These are phyloP conservation scores for Elsinoe perseae DNA, from an alignment of 2,329 filamentous ascomycete species.

Conservation along the genomic window DNA sequence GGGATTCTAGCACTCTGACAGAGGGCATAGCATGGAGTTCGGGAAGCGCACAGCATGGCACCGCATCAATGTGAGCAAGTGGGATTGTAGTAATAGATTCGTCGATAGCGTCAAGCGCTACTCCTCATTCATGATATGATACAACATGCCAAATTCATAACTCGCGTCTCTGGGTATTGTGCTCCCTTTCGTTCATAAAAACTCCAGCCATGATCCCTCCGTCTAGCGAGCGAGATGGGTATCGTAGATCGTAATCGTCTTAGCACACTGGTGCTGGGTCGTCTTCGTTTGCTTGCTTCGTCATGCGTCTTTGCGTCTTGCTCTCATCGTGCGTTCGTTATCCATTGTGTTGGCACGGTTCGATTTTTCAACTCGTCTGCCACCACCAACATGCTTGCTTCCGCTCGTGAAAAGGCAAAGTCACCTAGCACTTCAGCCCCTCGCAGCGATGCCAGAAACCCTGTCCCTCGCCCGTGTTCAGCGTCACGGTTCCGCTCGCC, in stretches of 20 bases:
- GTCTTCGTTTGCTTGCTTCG: background rate
- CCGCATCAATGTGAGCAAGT: background rate
- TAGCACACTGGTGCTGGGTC: background rate
- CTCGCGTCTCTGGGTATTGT: background rate
- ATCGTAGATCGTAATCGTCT: background rate
- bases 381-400: background rate
- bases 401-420: background rate
- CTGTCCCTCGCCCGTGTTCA: conserved; percentile 13
- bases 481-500: conserved; percentile 5
- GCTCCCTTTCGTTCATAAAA: background rate
- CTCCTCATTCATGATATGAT: conserved; percentile 6
- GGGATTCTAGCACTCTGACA: no score
- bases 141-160: background rate
- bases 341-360: background rate
- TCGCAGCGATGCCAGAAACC: conserved; percentile 13
- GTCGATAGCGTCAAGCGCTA: background rate
- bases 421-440: conserved; percentile 8
- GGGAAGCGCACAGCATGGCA: background rate
- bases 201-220: background rate
- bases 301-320: background rate
- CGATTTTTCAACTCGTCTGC: background rate
- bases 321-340: background rate
- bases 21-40: no score
- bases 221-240: background rate
- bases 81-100: background rate